A percentile compares a stretch with the other conserved stretches of the same genome.
phyloP scores from a whole-genome alignment of 805 yeast genomes.

The Candida insectalens region DNA sequence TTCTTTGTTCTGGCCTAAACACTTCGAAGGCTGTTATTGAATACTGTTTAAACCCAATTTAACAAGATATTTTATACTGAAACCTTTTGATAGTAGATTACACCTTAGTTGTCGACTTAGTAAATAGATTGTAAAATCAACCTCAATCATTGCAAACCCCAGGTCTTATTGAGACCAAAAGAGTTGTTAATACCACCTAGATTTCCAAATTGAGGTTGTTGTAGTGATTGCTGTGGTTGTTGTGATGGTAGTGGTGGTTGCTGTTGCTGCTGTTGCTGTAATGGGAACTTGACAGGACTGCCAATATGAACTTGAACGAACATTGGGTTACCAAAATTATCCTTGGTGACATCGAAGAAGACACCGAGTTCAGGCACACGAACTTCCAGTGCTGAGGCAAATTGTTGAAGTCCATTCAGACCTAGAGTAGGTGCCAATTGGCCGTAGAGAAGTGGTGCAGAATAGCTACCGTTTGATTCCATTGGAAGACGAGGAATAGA shows the following conservation, averaged over 20 bases:
- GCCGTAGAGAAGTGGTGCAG: conserved; percentile 16
- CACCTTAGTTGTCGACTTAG: neutral
- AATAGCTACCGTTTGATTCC: conserved; percentile 12
- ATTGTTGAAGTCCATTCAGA: conserved; percentile 17
- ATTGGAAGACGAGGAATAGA: conserved; percentile 29
- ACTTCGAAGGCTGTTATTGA: too few relatives aligned
- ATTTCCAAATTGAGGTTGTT: neutral
- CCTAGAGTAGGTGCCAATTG: conserved; percentile 27
- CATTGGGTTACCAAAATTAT: conserved; percentile 19
- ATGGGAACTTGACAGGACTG: neutral
- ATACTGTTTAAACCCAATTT: too few relatives aligned
- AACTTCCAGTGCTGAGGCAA: conserved; percentile 25
- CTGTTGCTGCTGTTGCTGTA: neutral
- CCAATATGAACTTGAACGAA: neutral
- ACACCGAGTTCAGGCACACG: conserved; percentile 19
- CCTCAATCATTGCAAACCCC: neutral
- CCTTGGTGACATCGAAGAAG: conserved; percentile 34
- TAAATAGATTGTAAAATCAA: neutral
- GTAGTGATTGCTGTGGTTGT: neutral
- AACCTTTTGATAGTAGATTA: too few relatives aligned
- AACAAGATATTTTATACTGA: too few relatives aligned
- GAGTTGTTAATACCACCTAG: neutral
- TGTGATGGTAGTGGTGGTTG: neutral
- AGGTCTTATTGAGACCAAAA: neutral
- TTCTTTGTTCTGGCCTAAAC: too few relatives aligned